Base-by-base conservation (phyloP, 371 early-diverging fungal species). In the Dichotomocladium elegans region DNA sequence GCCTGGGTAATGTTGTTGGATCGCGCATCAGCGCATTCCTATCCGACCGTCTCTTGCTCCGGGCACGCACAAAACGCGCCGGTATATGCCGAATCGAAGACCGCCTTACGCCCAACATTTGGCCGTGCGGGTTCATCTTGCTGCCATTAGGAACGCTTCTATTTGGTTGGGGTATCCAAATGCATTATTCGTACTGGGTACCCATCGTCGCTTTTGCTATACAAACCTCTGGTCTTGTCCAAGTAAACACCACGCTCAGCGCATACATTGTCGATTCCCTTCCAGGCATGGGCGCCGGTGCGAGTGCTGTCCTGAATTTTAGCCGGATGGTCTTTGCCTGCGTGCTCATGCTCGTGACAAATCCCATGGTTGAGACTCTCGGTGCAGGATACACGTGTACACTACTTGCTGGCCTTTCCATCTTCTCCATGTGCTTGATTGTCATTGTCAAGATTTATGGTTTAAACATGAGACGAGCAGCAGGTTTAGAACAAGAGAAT, bases 141-240 rank as follows among this genome's bases (percentile, higher is more conserved):
- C 63, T 74, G 1, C 72, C 78, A 0, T 22, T 72, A 0, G 78
- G 78, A 1, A 51, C 66, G 3, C 55, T 77, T 11, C 17, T 77
- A 30, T 77, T 72, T 58, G 78, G 78, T 5, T 77, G 70, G 68
- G 59, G 63, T 17, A 64, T 68, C 19, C 60, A 68, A 15, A 59
- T 53, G 28, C 44, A 65, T 2, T 37, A 66, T n/a, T 63, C 58
- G 14, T 58, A 69, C 10, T 71, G 70, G 35, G 63, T 51, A 0
- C 63, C 70, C 2, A 72, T 77, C 26, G 48, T 64, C 2, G 78
- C 67, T 2, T 72, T 72, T 42, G 64, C 63, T 15, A 68, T 73
- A 37, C 70, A 70, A 45, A 67, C 63, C 48, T 67, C 72, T 59
- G 76, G 76, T 21, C 68, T 69, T 63, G 58, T 55, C 4, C 76